phyloP scores from a whole-genome alignment of 768 basidiomycete genomes.

The Holtermannia corniformis region DNA sequence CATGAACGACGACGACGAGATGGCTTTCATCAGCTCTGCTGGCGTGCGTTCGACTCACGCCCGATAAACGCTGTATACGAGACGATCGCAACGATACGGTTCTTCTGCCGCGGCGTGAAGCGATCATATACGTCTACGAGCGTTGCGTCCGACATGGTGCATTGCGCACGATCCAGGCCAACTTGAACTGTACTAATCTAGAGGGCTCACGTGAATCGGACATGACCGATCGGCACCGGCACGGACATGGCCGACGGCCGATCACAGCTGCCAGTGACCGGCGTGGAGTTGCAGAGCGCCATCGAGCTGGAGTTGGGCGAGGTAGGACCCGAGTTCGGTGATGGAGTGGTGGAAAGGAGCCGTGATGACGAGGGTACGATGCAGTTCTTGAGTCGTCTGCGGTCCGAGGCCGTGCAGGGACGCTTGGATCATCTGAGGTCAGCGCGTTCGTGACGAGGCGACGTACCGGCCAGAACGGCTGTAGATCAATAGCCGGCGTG shows the following conservation, averaged over 20 bases:
- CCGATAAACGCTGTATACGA: constrained; percentile 57
- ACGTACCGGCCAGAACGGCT: too few relatives aligned
- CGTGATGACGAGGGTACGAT: not conserved
- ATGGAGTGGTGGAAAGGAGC: not conserved
- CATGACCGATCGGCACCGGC: not conserved
- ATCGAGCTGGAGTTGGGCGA: not conserved
- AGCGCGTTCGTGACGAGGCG: too few relatives aligned
- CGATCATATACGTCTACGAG: constrained; percentile 45
- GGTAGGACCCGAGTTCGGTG: not conserved
- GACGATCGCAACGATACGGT: constrained; percentile 51
- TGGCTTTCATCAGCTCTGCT: constrained; percentile 45
- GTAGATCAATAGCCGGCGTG: too few relatives aligned
- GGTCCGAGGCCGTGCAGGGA: not conserved
- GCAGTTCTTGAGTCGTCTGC: not conserved
- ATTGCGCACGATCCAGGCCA: too few relatives aligned
- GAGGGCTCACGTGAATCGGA: not conserved
- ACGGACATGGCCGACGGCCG: too few relatives aligned
- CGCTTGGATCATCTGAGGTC: not conserved
- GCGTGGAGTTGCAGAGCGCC: not conserved
- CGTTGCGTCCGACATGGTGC: not conserved
- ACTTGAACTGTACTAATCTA: too few relatives aligned
- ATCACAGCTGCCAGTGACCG: not conserved
- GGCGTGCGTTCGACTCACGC: constrained; percentile 44
- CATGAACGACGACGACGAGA: constrained; percentile 60
- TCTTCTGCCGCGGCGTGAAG: constrained; percentile 52